A percentile compares a stretch with the other conserved stretches of the same genome.
Conservation (phyloP, 2,329 filamentous ascomycete genomes). For the Fusarium verrucosum region DNA sequence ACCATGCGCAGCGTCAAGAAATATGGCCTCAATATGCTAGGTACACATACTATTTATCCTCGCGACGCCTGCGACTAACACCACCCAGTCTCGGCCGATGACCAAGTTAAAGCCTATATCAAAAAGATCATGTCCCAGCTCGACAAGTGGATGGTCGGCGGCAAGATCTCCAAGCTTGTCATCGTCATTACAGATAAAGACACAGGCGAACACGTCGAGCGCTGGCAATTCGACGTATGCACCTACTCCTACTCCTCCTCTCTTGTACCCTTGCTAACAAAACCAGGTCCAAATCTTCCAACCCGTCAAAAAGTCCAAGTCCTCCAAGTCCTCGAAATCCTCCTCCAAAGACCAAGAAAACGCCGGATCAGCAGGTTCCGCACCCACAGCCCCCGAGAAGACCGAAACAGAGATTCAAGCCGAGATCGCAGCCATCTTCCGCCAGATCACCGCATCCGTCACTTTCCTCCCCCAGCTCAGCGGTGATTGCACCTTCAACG, state of each 20-base stretch:
- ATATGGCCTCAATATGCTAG: slow-evolving; percentile 98
- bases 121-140: slow-evolving; percentile 99
- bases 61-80: slow-evolving; percentile 14
- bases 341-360: slow-evolving; percentile 77
- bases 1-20: slow-evolving; percentile 77
- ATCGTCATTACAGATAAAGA: slow-evolving; percentile 98
- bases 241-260: neutral
- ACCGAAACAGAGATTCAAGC: slow-evolving; percentile 93
- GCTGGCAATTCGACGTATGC: slow-evolving; percentile 95
- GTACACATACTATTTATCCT: slow-evolving; percentile 53
- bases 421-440: slow-evolving; percentile 96
- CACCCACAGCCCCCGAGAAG: slow-evolving; percentile 68
- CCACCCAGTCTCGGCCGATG: slow-evolving; percentile 81
- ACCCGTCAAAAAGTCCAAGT: slow-evolving; percentile 51
- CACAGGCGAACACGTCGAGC: slow-evolving; percentile 92
- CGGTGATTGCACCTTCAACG: slow-evolving; percentile 97
- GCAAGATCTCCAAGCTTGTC: slow-evolving; percentile 96
- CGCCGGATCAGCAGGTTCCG: slow-evolving; percentile 52
- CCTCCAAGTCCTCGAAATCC: slow-evolving; percentile 55
- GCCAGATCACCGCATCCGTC: slow-evolving; percentile 96
- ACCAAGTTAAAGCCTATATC: slow-evolving; percentile 99
- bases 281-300: slow-evolving; percentile 27
- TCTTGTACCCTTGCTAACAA: slow-evolving; percentile 11
- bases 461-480: slow-evolving; percentile 91
- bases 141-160: slow-evolving; percentile 96